Conservation (phyloP, 78 protist species). For the Emiliania huxleyi region DNA sequence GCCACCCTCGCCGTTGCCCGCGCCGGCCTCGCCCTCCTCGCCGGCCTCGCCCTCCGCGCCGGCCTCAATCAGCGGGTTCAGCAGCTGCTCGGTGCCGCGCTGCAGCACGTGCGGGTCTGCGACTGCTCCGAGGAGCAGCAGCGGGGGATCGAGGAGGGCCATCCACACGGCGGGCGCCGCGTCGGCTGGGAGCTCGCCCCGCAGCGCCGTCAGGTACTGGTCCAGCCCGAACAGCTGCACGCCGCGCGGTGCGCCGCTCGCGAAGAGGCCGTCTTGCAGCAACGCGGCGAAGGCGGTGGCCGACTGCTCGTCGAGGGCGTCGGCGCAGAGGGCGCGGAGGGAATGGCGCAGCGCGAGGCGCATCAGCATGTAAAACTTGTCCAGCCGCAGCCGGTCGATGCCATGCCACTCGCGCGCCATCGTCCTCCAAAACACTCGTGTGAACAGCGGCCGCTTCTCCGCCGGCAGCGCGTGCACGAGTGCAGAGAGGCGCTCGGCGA, state of each 20-base stretch:
- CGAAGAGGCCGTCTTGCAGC: background rate
- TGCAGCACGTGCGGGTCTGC: background rate
- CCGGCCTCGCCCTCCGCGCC: background rate
- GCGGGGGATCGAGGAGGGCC: background rate
- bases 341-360: background rate
- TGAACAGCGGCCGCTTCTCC: background rate
- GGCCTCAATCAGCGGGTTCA: background rate
- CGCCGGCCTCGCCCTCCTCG: background rate
- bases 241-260: background rate
- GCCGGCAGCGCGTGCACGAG: background rate
- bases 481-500: background rate
- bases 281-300: background rate
- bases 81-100: background rate
- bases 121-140: background rate
- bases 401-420: slow-evolving; percentile 28
- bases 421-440: background rate
- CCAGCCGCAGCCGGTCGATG: slow-evolving; percentile 14
- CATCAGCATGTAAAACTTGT: background rate
- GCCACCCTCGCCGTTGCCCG: background rate
- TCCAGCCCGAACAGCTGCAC: background rate
- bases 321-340: background rate
- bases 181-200: background rate
- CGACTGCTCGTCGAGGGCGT: background rate
- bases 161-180: background rate
- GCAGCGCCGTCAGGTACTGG: background rate